Conservation (phyloP, 140 eudicot species). For the Cichorium intybus region DNA sequence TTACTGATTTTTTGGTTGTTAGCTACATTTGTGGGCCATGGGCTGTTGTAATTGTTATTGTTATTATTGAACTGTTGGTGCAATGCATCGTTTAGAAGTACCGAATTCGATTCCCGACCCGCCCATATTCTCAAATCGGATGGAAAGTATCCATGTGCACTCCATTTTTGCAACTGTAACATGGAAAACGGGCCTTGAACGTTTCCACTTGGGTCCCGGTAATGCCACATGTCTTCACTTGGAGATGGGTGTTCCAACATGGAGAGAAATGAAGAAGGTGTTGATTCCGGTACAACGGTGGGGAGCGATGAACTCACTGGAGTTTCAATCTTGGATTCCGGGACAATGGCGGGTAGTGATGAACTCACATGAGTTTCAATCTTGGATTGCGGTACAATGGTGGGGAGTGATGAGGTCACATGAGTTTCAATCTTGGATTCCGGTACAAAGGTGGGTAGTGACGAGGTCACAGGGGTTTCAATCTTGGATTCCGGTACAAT, state of each 20-base stretch:
- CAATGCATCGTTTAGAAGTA: constrained; percentile 65
- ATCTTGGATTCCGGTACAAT: constrained; percentile 29
- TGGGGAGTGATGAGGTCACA: constrained; percentile 29
- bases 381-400: constrained; percentile 19
- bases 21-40: constrained; percentile 19
- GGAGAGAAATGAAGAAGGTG: constrained; percentile 37
- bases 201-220: constrained; percentile 83
- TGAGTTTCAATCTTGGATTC: constrained; percentile 36
- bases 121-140: constrained; percentile 82
- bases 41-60: background rate
- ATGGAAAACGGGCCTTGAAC: constrained; percentile 91
- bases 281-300: constrained; percentile 37
- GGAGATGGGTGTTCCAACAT: constrained; percentile 23
- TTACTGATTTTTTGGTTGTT: constrained; percentile 22
- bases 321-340: constrained; percentile 33
- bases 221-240: constrained; percentile 62
- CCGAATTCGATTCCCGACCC: constrained; percentile 54
- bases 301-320: constrained; percentile 33
- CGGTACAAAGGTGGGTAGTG: constrained; percentile 22
- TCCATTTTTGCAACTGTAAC: constrained; percentile 86
- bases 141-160: constrained; percentile 75
- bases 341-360: constrained; percentile 25
- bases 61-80: constrained; percentile 31
- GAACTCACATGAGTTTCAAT: constrained; percentile 37
- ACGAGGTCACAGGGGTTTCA: constrained; percentile 38